Conservation (phyloP, 257 asterid genomes). For the Schizonepeta tenuifolia region DNA sequence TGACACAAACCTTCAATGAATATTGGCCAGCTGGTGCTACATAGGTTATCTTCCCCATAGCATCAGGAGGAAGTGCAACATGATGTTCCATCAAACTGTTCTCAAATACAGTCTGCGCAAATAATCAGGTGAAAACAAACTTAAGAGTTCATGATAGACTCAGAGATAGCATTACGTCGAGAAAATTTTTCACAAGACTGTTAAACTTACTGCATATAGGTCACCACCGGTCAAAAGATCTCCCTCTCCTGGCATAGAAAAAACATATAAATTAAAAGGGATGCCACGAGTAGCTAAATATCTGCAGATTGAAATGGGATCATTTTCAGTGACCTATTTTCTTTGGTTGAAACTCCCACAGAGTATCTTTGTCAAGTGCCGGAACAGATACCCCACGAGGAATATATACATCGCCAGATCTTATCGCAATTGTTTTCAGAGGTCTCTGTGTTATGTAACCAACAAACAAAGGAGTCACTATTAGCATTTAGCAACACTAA, state of each 20-base stretch:
- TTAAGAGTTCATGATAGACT: neutral
- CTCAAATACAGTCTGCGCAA: conserved; percentile 77
- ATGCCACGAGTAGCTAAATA: conserved; percentile 1
- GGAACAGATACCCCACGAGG: conserved; percentile 99
- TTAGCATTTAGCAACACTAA: conserved; percentile 23
- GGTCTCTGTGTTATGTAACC: conserved; percentile 76
- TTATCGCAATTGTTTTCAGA: conserved; percentile 87
- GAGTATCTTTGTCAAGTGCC: conserved; percentile 89
- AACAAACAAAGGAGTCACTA: conserved; percentile 8
- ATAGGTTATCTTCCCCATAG: conserved; percentile 94
- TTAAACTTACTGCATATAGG: conserved; percentile 82
- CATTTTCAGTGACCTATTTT: conserved; percentile 62
- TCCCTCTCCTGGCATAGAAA: conserved; percentile 78
- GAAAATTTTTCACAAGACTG: neutral
- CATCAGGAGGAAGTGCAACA: conserved; percentile 96
- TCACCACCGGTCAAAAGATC: conserved; percentile 95
- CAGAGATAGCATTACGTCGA: conserved; percentile 20
- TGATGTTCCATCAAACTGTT: conserved; percentile 86
- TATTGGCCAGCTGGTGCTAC: conserved; percentile 94
- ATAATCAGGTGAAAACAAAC: conserved; percentile 29
- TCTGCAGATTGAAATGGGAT: conserved; percentile 15
- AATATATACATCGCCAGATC: conserved; percentile 96
- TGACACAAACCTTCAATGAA: conserved; percentile 73
- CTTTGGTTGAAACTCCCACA: conserved; percentile 95
- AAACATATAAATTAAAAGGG: conserved; percentile 21